Evolutionary conservation across 2,329 filamentous ascomycete genomes (phyloP), one percentile per base, ranked within the genome.

Genomic region (Sporothrix mexicana): DNA sequence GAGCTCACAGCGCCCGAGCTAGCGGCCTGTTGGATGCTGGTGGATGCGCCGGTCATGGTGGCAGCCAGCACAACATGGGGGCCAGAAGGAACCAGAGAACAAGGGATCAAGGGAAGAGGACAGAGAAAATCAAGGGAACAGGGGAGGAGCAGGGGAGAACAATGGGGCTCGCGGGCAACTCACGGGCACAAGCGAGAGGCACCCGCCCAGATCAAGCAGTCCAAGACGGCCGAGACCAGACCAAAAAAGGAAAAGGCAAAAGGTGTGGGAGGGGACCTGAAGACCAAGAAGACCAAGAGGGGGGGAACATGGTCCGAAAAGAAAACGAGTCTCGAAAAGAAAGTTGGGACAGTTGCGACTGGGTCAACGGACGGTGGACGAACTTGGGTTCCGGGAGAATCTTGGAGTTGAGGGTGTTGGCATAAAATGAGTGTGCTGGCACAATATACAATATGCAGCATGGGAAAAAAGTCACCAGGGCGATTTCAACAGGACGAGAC

Each of bases 181-280:
- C 30, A 25, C 66, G 66, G 66, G 66, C 43, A 62, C 41, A 70
- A 51, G 55, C 43, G 69, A 70, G 55, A 51, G 69, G 66, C 49
- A 69, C 49, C 55, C 23, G 25, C 23, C 47, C 30, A 15, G 25
- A 41, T n/a, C 8, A 25, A 47, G 8, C 9, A 12, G n/a, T 5
- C 8, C 5, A n/a, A 61, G 20, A 25, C 10, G 17, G 20, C 10
- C 30, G 25, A 55, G 47, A 20, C 45, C 30, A 51, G 47, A 45
- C 43, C 2, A 15, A 36, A 68, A 8, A 9, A 20, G 23, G 49
- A 5, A 51, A 36, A 36, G 43, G 30, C 15, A 5, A 51, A 36
- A 36, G 43, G 30, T 23, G 36, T 30, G 59, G 12, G 62, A 17
- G 20, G 0, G 20, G n/a, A 36, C 30, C 30, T n/a, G n/a, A n/a